Conservation (phyloP, 768 basidiomycete genomes). For the Russula compacta region DNA sequence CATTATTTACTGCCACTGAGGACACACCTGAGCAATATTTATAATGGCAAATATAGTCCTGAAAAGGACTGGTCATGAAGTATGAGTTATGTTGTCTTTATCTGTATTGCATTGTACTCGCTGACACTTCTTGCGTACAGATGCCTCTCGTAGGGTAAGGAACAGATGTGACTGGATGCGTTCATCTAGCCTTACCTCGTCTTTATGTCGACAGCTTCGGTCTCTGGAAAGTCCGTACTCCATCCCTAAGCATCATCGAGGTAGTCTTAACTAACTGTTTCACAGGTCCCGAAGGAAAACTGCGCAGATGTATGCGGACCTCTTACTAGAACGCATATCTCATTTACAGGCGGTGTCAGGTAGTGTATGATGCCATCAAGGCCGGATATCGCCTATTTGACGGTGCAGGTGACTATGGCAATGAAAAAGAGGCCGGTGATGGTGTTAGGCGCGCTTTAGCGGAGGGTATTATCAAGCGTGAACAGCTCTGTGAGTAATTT, state of each 20-base stretch:
- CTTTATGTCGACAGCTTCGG: slow-evolving; percentile 41
- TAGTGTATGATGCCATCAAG: slow-evolving; percentile 81
- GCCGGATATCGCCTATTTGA: slow-evolving; percentile 82
- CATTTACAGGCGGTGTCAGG: slow-evolving; percentile 30
- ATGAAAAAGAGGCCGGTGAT: slow-evolving; percentile 78
- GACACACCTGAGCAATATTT: slow-evolving; percentile 13
- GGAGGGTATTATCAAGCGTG: slow-evolving; percentile 78
- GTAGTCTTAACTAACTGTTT: not conserved
- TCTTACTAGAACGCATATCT: not conserved
- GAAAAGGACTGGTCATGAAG: slow-evolving; percentile 55
- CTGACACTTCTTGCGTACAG: slow-evolving; percentile 27
- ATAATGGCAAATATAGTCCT: slow-evolving; percentile 45
- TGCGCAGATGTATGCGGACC: slow-evolving; percentile 44
- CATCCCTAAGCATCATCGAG: not conserved
- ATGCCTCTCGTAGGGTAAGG: slow-evolving; percentile 66
- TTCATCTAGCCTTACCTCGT: slow-evolving; percentile 7
- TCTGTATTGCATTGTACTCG: not conserved
- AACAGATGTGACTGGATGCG: not conserved
- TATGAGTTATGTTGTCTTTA: slow-evolving; percentile 18
- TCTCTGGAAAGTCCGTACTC: slow-evolving; percentile 52
- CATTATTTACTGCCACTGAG: slow-evolving; percentile 1
- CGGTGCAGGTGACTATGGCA: slow-evolving; percentile 81
- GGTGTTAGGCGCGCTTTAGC: slow-evolving; percentile 70
- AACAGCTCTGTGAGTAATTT: slow-evolving; percentile 64
- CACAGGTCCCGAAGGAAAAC: slow-evolving; percentile 46